A percentile compares a stretch with the other conserved stretches of the same genome.
These are phyloP conservation scores for Fusarium lyarnte DNA, from an alignment of 2,329 filamentous ascomycete genomes.

Conservation along the genomic window DNA sequence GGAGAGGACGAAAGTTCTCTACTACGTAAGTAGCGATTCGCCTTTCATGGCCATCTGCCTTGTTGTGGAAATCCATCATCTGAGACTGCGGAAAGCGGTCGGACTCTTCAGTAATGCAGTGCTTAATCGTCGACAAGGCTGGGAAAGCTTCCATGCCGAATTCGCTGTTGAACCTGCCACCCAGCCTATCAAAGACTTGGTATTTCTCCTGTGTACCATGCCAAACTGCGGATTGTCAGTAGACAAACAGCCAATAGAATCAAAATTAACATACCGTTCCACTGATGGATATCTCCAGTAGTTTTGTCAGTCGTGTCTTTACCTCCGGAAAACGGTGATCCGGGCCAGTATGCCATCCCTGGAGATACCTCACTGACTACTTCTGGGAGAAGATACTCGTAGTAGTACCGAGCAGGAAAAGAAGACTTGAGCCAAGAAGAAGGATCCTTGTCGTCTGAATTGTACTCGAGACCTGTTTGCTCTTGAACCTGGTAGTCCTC, in stretches of 20 bases:
- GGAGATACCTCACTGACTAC: background rate
- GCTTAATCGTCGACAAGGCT: background rate
- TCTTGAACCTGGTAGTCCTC: conserved; percentile 7
- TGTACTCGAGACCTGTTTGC: background rate
- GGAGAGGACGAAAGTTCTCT: background rate
- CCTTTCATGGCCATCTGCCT: background rate
- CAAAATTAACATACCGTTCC: background rate
- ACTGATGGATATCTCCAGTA: background rate
- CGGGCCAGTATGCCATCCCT: background rate
- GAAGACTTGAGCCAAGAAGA: background rate
- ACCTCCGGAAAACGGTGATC: background rate
- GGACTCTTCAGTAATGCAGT: background rate
- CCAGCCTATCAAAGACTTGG: background rate
- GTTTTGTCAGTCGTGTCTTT: background rate
- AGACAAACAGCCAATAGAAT: background rate
- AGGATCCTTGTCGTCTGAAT: background rate
- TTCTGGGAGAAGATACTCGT: background rate
- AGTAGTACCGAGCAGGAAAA: background rate
- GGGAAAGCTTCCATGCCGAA: conserved; percentile 5
- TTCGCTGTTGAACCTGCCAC: conserved; percentile 4
- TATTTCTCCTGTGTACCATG: conserved; percentile 2
- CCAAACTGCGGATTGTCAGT: background rate
- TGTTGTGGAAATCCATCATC: conserved; percentile 3
- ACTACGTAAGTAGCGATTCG: background rate
- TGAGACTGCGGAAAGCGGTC: background rate